phyloP scores from a whole-genome alignment of 2,329 filamentous ascomycete genomes.

The Trichoderma citrinoviride region DNA sequence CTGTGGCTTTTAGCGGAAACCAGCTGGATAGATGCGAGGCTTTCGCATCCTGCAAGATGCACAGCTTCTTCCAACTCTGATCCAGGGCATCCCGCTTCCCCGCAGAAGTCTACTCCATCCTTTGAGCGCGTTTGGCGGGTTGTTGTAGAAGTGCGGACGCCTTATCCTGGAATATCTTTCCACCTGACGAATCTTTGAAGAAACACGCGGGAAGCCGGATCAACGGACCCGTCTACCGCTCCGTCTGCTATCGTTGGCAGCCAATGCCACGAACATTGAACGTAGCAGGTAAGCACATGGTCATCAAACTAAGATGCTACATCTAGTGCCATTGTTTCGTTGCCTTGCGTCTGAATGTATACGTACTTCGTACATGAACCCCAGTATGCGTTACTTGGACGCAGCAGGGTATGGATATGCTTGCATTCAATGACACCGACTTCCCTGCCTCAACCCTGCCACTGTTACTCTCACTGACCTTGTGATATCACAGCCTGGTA shows the following conservation, averaged over 20 bases:
- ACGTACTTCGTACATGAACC: not conserved
- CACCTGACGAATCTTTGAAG: not conserved
- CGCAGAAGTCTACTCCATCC: not conserved
- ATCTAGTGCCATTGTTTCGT: not conserved
- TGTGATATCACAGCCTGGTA: conserved; percentile 11
- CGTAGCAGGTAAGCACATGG: conserved; percentile 6
- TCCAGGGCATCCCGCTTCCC: not conserved
- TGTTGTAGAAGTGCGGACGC: not conserved
- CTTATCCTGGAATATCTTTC: no score
- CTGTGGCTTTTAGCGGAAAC: not conserved
- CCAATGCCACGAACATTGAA: conserved; percentile 19
- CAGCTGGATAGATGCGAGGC: not conserved
- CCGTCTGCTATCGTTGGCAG: not conserved
- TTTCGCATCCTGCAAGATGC: not conserved
- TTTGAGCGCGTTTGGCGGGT: not conserved
- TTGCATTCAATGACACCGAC: not conserved
- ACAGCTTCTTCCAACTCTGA: not conserved
- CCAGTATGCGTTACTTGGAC: not conserved
- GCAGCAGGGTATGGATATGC: not conserved
- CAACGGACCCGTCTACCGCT: not conserved
- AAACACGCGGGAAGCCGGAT: not conserved
- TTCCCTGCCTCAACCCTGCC: not conserved
- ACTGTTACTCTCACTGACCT: not conserved
- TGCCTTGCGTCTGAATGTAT: not conserved
- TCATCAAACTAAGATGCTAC: not conserved